A percentile compares a stretch with the other conserved stretches of the same genome.
These are phyloP conservation scores for Melampsora occidentalis DNA, from an alignment of 1,284 basidiomycete genomes.

Conservation along the genomic window DNA sequence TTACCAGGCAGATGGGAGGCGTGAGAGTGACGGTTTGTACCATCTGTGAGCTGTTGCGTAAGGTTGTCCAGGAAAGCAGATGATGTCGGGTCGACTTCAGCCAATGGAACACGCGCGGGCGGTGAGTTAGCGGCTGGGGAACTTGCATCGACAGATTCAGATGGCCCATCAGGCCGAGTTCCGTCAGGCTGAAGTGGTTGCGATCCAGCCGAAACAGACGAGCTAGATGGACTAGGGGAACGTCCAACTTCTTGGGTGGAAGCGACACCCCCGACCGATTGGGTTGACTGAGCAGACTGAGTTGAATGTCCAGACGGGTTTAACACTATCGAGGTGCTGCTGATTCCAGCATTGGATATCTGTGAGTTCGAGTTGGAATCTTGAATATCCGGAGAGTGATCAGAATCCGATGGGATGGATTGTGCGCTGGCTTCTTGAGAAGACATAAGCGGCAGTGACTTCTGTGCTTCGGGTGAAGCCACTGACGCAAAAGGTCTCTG, in stretches of 20 bases:
- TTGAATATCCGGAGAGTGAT: conserved; percentile 7
- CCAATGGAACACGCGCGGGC: background rate
- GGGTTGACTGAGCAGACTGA: conserved; percentile 19
- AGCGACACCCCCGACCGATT: conserved; percentile 17
- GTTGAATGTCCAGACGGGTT: conserved; percentile 38
- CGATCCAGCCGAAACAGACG: conserved; percentile 26
- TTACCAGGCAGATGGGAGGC: no score
- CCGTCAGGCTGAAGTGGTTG: conserved; percentile 17
- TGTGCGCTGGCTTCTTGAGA: conserved; percentile 4
- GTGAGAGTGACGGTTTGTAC: background rate
- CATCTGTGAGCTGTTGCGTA: background rate
- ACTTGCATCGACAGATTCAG: background rate
- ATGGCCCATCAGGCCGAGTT: background rate
- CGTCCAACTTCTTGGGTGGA: conserved; percentile 15
- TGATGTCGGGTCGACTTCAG: background rate
- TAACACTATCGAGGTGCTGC: conserved; percentile 29
- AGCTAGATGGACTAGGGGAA: conserved; percentile 39
- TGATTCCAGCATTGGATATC: conserved; percentile 13
- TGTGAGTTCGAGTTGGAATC: conserved; percentile 26
- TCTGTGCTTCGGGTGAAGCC: conserved; percentile 53
- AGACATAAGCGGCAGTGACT: conserved; percentile 56
- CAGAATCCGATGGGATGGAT: conserved; percentile 17
- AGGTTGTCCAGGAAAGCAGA: background rate
- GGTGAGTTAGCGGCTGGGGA: background rate
- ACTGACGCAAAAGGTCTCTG: conserved; percentile 54